phyloP scores from a whole-genome alignment of 768 basidiomycete species.

The Podaxis sp. region DNA sequence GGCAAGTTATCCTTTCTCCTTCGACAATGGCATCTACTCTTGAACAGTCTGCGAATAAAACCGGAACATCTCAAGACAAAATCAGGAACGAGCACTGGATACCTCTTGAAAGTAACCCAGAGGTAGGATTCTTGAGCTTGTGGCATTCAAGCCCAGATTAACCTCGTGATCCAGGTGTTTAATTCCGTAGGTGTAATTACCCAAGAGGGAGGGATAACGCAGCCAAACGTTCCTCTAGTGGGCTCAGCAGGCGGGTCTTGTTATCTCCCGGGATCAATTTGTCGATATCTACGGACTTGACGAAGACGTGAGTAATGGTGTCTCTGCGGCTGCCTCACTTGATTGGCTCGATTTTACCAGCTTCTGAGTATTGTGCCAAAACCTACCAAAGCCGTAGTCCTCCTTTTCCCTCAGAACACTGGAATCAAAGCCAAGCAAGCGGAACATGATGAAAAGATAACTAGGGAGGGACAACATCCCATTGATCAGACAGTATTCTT shows the following conservation, averaged over 20 bases:
- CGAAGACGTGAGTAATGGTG: conserved; percentile 43
- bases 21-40: neutral
- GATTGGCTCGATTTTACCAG: conserved; percentile 29
- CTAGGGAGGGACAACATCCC: conserved; percentile 37
- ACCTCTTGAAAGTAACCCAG: conserved; percentile 76
- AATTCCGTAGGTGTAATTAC: conserved; percentile 36
- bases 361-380: conserved; percentile 66
- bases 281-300: conserved; percentile 76
- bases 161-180: conserved; percentile 36
- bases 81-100: conserved; percentile 52
- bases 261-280: conserved; percentile 48
- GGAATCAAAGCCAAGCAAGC: conserved; percentile 46
- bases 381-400: conserved; percentile 80
- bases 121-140: conserved; percentile 21
- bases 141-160: neutral
- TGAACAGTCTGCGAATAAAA: neutral
- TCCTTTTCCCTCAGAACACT: conserved; percentile 75
- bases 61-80: neutral
- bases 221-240: conserved; percentile 39
- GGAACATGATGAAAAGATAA: conserved; percentile 59
- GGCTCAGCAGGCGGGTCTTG: conserved; percentile 67
- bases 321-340: neutral
- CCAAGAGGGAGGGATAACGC: neutral
- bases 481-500: conserved; percentile 72
- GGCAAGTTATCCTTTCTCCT: neutral